Conservation (phyloP, 2,329 filamentous ascomycete species). For the Penicillium sp. region DNA sequence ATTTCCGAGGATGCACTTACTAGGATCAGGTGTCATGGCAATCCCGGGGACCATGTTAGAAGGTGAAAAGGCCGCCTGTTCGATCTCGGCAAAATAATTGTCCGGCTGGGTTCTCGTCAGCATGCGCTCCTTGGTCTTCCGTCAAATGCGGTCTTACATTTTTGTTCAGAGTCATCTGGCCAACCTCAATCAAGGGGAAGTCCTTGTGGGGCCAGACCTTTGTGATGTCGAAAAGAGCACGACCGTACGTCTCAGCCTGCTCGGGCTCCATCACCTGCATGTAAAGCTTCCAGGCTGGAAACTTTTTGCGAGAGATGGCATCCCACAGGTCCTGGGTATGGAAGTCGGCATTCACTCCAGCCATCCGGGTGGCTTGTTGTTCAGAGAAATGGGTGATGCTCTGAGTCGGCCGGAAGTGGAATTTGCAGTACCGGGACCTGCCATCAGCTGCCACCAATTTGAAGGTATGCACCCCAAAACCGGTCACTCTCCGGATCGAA, state of each 20-base stretch:
- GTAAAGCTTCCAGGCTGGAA: slow-evolving; percentile 61
- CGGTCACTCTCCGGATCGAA: slow-evolving; percentile 56
- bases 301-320: slow-evolving; percentile 61
- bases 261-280: slow-evolving; percentile 60
- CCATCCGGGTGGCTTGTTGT: slow-evolving; percentile 56
- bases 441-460: slow-evolving; percentile 46
- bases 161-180: slow-evolving; percentile 56
- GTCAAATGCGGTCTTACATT: slow-evolving; percentile 41
- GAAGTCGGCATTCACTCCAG: slow-evolving; percentile 61
- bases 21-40: slow-evolving; percentile 65
- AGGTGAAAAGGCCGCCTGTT: slow-evolving; percentile 70
- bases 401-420: slow-evolving; percentile 63
- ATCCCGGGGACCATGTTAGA: slow-evolving; percentile 67
- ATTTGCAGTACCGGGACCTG: slow-evolving; percentile 62
- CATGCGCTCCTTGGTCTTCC: neutral
- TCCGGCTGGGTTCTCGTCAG: slow-evolving; percentile 34
- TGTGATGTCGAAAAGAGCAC: slow-evolving; percentile 62
- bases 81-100: slow-evolving; percentile 69
- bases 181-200: slow-evolving; percentile 55
- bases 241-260: slow-evolving; percentile 53
- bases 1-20: slow-evolving; percentile 18
- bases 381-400: slow-evolving; percentile 59
- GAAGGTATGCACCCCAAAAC: slow-evolving; percentile 47
- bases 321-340: slow-evolving; percentile 65
- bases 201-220: slow-evolving; percentile 59